These are phyloP conservation scores for Geranium incanum DNA, from an alignment of 441 rosid species.

Conservation along the genomic window DNA sequence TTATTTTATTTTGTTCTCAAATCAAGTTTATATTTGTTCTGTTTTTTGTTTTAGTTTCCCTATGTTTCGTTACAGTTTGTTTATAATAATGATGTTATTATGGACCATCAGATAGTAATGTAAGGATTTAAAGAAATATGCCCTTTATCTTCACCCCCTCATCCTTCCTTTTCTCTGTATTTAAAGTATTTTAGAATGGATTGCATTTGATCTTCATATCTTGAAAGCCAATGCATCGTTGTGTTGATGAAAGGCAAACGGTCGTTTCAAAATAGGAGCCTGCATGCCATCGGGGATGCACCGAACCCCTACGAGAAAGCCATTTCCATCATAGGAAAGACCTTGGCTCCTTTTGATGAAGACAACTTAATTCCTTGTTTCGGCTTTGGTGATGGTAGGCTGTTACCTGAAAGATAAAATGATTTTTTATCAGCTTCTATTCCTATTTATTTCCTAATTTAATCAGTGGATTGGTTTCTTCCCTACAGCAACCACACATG, in stretches of 20 bases:
- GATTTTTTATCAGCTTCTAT: background rate
- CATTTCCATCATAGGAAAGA: slow-evolving; percentile 65
- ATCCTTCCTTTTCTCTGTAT: background rate
- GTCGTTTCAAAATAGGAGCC: slow-evolving; percentile 57
- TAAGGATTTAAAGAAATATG: too few species aligned
- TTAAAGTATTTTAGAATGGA: background rate
- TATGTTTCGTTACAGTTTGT: too few species aligned
- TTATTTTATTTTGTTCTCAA: too few species aligned
- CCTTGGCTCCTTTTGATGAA: slow-evolving; percentile 79
- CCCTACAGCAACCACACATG: slow-evolving; percentile 60
- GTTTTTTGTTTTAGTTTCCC: too few species aligned
- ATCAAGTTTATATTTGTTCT: too few species aligned
- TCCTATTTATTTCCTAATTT: background rate
- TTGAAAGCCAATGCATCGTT: slow-evolving; percentile 20
- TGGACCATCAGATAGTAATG: too few species aligned
- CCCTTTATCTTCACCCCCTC: background rate
- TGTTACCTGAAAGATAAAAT: background rate
- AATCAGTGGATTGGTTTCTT: background rate
- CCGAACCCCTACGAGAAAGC: slow-evolving; percentile 77
- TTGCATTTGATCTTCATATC: background rate
- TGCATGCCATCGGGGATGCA: slow-evolving; percentile 46
- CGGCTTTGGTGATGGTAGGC: slow-evolving; percentile 76
- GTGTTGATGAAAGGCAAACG: slow-evolving; percentile 37
- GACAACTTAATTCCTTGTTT: slow-evolving; percentile 78
- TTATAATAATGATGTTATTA: too few species aligned